Percentiles rank a stretch among this genome's conserved stretches.
Evolutionary conservation across 208 protist genomes (phyloP).

Genomic region (Spongospora subterranea): DNA sequence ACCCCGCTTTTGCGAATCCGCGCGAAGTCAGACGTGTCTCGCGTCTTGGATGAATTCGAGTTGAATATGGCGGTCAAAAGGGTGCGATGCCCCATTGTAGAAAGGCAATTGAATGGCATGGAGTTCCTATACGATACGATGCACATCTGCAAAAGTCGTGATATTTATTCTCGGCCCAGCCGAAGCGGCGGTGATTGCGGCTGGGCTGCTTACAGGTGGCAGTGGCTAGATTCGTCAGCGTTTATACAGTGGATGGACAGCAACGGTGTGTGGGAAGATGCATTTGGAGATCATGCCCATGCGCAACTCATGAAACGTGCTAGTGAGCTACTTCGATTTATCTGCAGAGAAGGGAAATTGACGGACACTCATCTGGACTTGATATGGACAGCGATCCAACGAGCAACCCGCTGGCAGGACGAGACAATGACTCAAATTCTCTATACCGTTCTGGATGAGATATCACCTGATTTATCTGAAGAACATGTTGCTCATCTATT

Average conservation of each 20-base stretch:
- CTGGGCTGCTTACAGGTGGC: conserved; percentile 23
- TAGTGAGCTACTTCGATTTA: conserved; percentile 50
- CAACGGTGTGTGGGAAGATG: conserved; percentile 30
- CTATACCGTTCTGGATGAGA: conserved; percentile 39
- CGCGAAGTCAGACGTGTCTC: neutral
- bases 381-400: neutral
- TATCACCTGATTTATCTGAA: neutral
- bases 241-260: conserved; percentile 42
- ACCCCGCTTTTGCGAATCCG: neutral
- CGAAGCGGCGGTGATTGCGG: conserved; percentile 5
- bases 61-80: neutral
- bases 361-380: conserved; percentile 26
- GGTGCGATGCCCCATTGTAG: conserved; percentile 9
- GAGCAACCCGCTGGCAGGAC: conserved; percentile 10
- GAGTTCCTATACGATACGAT: conserved; percentile 54
- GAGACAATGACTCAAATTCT: conserved; percentile 26
- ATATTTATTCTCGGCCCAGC: neutral
- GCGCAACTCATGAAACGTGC: conserved; percentile 40
- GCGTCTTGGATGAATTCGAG: conserved; percentile 16
- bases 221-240: conserved; percentile 26
- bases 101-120: conserved; percentile 30
- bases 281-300: conserved; percentile 39
- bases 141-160: conserved; percentile 42
- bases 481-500: conserved; percentile 29
- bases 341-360: conserved; percentile 22